Evolutionary conservation across 345 rosid species (phyloP), one percentile per base, ranked within the genome.

Genomic region (Gynandropsis gynandra): DNA sequence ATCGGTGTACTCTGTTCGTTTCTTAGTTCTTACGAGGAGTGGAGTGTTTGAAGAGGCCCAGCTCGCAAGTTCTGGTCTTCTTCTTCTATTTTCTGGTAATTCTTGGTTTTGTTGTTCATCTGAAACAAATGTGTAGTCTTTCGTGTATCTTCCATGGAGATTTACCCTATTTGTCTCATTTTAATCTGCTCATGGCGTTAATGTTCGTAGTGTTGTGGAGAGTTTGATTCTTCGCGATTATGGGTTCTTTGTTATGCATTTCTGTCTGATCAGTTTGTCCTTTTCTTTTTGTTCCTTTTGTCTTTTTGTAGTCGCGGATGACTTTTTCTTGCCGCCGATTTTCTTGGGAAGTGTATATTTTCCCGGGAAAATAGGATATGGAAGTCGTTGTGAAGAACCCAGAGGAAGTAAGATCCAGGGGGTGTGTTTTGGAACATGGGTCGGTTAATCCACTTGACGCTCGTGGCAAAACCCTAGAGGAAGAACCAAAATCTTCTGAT

Each of bases 301-400:
- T 13, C 16, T 49, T 21, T 19, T 19, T 35, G 16, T 16, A 61
- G 69, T 45, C 35, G 42, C 16, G 37, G 1, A 52, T 35, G 9
- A 41, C 29, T 19, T 24, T 17, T 52, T 21, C 38, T 14, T 15
- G 45, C 16, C 9, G 63, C 47, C 40, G 51, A 31, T 53, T 70
- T 66, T 66, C 58, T 55, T 33, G 49, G 16, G 42, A 58, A 42
- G 21, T 34, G 12, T 24, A 24, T 24, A 2, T 24, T 44, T 57
- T 38, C 32, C 51, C 16, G 49, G 47, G 27, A 16, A 37, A 36
- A 57, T 4, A 46, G 55, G 64, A 49, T 43, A 62, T 74, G 72
- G 76, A 74, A 50, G 66, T 54, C 48, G 45, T 45, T 39, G 62
- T 9, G 37, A 56, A 58, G 24, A 56, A 12, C 18, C 47, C 42